These are phyloP conservation scores for Aphanomyces stellatus DNA, from an alignment of 352 stramenopile genomes.

Conservation along the genomic window DNA sequence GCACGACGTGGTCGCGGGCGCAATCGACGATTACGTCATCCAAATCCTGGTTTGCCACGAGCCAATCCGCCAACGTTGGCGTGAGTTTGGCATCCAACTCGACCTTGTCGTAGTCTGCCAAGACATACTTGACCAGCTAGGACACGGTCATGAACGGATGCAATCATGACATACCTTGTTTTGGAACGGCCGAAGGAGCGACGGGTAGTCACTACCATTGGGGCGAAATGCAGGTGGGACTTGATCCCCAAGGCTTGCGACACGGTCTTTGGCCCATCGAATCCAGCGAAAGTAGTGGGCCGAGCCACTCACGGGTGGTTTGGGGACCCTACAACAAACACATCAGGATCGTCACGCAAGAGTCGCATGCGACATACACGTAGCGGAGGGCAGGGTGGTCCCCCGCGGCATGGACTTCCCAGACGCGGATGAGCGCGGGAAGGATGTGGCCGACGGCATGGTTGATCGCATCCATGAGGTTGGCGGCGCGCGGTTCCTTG, in stretches of 20 bases:
- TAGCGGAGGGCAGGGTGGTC: slow-evolving; percentile 29
- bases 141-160: too few species aligned
- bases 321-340: slow-evolving; percentile 27
- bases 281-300: slow-evolving; percentile 66
- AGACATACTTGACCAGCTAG: background rate
- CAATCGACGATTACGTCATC: slow-evolving; percentile 45
- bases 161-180: too few species aligned
- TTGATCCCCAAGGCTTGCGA: slow-evolving; percentile 39
- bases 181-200: slow-evolving; percentile 48
- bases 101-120: background rate
- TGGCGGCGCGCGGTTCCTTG: slow-evolving; percentile 25
- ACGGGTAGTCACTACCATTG: slow-evolving; percentile 40
- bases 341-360: background rate
- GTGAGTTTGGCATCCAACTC: slow-evolving; percentile 30
- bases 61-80: slow-evolving; percentile 37
- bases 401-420: too few species aligned
- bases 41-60: slow-evolving; percentile 34
- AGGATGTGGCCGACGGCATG: slow-evolving; percentile 41
- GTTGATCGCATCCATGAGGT: slow-evolving; percentile 42
- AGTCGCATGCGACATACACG: background rate
- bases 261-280: slow-evolving; percentile 53
- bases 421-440: slow-evolving; percentile 53
- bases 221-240: slow-evolving; percentile 30
- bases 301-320: slow-evolving; percentile 34
- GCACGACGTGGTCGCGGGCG: slow-evolving; percentile 26